A percentile compares a stretch with the other conserved stretches of the same genome.
phyloP scores from a whole-genome alignment of 257 asterid genomes.

The Linaria vulgaris region DNA sequence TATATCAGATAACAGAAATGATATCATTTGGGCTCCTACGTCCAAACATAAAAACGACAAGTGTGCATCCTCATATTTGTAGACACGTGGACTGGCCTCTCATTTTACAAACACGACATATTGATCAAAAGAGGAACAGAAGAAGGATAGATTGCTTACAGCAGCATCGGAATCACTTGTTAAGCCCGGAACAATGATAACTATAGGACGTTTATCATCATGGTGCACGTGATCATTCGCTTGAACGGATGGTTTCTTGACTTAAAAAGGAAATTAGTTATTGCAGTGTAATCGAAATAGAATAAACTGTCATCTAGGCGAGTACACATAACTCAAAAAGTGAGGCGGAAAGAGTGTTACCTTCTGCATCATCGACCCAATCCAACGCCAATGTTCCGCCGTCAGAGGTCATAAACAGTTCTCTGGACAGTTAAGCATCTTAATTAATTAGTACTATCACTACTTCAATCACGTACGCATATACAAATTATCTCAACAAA shows the following conservation, averaged over 20 bases:
- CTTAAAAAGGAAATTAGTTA: conserved; percentile 23
- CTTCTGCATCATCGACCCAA: conserved; percentile 54
- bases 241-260: conserved; percentile 25
- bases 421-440: conserved; percentile 36
- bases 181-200: conserved; percentile 56
- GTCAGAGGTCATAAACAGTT: conserved; percentile 48
- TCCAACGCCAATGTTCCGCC: conserved; percentile 77
- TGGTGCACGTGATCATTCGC: conserved; percentile 29
- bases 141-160: conserved; percentile 31
- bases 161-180: conserved; percentile 54
- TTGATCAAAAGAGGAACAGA: not conserved
- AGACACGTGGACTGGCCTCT: no score
- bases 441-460: no score
- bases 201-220: conserved; percentile 39
- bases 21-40: no score
- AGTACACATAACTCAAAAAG: no score
- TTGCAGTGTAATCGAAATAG: not conserved
- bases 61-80: no score
- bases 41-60: no score
- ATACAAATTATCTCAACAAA: not conserved
- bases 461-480: no score
- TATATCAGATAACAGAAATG: no score
- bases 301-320: not conserved
- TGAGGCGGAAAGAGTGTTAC: conserved; percentile 29
- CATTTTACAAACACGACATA: conserved; percentile 21